Evolutionary conservation across 106 monocot genomes (phyloP).

Genomic region (Narthecium ossifragum): DNA sequence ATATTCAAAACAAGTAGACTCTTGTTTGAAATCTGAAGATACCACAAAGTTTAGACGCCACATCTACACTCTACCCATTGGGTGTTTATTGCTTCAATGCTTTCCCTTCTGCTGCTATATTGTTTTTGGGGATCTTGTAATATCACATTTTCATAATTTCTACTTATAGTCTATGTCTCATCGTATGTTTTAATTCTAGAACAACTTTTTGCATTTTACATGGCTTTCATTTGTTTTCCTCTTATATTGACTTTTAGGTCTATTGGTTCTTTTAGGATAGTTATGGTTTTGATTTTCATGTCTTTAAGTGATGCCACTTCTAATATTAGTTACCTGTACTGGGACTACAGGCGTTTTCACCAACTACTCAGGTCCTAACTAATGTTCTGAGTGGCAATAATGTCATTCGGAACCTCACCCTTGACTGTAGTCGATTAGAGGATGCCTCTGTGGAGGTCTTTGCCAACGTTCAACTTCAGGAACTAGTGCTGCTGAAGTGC

Average conservation of each 20-base stretch:
- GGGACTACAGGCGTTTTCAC: slow-evolving; percentile 53
- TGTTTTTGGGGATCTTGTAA: no score
- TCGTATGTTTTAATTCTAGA: no score
- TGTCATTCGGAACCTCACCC: slow-evolving; percentile 33
- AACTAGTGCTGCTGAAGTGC: slow-evolving; percentile 69
- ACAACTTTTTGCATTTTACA: neutral
- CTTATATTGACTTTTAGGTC: neutral
- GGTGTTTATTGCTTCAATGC: no score
- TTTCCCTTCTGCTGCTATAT: no score
- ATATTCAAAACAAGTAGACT: no score
- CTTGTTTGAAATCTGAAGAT: no score
- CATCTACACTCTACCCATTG: no score
- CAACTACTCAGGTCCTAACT: slow-evolving; percentile 28
- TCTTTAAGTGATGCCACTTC: neutral
- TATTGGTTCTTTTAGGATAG: neutral
- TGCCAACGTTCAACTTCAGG: slow-evolving; percentile 45
- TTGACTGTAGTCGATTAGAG: slow-evolving; percentile 61
- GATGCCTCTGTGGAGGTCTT: slow-evolving; percentile 50
- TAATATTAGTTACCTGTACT: no score
- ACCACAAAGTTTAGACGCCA: no score
- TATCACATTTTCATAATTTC: no score
- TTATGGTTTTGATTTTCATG: neutral
- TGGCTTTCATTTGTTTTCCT: neutral
- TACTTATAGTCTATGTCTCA: no score
- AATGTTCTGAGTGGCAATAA: slow-evolving; percentile 38